Percentiles rank a stretch among this genome's conserved stretches.
Evolutionary conservation across 2,329 filamentous ascomycete genomes (phyloP).

Genomic region (Xylariales sp.): DNA sequence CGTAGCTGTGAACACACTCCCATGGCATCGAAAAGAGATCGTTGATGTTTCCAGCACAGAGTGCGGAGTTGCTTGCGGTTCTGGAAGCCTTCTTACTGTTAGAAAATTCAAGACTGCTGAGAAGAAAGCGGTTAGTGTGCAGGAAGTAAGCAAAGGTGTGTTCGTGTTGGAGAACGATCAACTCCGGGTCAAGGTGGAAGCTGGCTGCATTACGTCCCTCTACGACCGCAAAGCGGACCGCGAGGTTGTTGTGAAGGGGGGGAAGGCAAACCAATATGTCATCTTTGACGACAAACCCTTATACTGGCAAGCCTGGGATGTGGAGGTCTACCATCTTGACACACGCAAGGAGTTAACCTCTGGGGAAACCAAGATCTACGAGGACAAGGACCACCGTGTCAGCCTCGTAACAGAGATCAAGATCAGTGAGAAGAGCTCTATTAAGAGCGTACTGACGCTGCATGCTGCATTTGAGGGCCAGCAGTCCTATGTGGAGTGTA

Average conservation of each 20-base stretch:
- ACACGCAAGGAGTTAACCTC: constrained; percentile 73
- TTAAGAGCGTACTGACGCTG: constrained; percentile 82
- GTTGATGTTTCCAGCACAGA: constrained; percentile 55
- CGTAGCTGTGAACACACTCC: constrained; percentile 76
- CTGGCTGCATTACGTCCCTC: constrained; percentile 79
- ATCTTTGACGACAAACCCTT: constrained; percentile 96
- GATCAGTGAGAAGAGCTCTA: constrained; percentile 82
- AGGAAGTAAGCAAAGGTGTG: constrained; percentile 50
- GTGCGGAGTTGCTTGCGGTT: constrained; percentile 52
- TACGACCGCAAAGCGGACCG: constrained; percentile 69
- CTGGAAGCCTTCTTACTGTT: constrained; percentile 47
- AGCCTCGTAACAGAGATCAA: constrained; percentile 79
- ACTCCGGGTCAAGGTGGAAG: constrained; percentile 66
- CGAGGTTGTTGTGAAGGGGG: constrained; percentile 69
- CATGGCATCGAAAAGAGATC: constrained; percentile 77
- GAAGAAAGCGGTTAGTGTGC: constrained; percentile 46
- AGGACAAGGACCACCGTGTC: constrained; percentile 69
- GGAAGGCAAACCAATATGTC: constrained; percentile 85
- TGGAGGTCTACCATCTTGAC: constrained; percentile 92
- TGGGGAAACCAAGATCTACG: constrained; percentile 65
- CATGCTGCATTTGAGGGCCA: constrained; percentile 62
- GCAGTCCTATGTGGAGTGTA: constrained; percentile 70
- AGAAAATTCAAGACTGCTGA: constrained; percentile 46
- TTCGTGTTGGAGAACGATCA: constrained; percentile 79
- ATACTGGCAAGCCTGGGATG: constrained; percentile 98